Conservation (phyloP, 73 alveolate genomes). For the Paramecium sonneborni region DNA sequence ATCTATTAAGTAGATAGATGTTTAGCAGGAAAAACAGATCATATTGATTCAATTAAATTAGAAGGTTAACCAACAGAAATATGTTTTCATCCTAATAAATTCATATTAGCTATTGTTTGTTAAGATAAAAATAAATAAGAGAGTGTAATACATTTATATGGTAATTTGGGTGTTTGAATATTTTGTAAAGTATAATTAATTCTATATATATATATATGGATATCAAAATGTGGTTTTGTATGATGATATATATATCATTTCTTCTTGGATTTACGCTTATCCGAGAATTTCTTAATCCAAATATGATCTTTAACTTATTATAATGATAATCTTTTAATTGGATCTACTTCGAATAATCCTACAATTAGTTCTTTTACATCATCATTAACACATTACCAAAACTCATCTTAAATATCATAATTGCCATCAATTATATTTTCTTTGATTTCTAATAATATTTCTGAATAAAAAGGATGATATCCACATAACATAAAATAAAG, state of each 20-base stretch:
- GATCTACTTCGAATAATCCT: neutral
- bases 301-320: conserved; percentile 11
- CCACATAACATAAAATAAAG: conserved; percentile 27
- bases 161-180: conserved; percentile 48
- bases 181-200: neutral
- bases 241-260: neutral
- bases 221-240: neutral
- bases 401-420: conserved; percentile 36
- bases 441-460: neutral
- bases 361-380: conserved; percentile 51
- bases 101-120: neutral
- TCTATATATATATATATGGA: neutral
- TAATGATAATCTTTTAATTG: neutral
- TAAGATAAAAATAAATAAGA: conserved; percentile 43
- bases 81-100: conserved; percentile 24
- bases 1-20: conserved; percentile 5
- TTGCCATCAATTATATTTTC: neutral
- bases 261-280: neutral
- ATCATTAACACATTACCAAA: conserved; percentile 43
- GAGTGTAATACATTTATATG: conserved; percentile 55
- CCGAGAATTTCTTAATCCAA: neutral
- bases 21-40: neutral
- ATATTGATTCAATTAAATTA: neutral
- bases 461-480: conserved; percentile 42
- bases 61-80: conserved; percentile 37